phyloP scores from a whole-genome alignment of 2,329 filamentous ascomycete genomes.

The Epichloe coenophiala region DNA sequence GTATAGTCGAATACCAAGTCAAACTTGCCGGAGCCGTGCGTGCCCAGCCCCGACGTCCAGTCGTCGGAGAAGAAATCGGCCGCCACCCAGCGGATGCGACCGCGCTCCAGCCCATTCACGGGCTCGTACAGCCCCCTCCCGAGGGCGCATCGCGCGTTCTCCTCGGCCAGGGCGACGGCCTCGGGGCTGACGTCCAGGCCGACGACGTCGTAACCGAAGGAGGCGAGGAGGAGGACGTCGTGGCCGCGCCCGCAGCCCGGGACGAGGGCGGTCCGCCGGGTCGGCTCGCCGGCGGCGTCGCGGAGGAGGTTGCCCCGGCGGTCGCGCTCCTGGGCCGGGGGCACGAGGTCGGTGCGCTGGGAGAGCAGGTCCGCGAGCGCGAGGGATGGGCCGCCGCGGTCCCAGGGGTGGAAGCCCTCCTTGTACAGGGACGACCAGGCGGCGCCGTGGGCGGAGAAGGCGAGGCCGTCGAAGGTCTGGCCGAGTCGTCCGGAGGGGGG shows the following conservation, averaged over 20 bases:
- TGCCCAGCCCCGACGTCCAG: conserved; percentile 33
- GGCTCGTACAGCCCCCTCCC: conserved; percentile 29
- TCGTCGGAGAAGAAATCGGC: conserved; percentile 56
- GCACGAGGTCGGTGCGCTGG: conserved; percentile 31
- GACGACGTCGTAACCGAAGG: conserved; percentile 63
- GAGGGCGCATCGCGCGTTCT: conserved; percentile 26
- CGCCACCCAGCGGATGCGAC: conserved; percentile 39
- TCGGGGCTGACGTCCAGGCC: conserved; percentile 54
- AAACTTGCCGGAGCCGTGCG: conserved; percentile 35
- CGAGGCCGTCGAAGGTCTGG: conserved; percentile 20
- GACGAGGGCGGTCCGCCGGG: conserved; percentile 44
- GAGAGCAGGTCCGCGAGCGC: conserved; percentile 40
- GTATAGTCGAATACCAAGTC: conserved; percentile 55
- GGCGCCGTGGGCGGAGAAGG: conserved; percentile 21
- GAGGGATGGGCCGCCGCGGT: conserved; percentile 37
- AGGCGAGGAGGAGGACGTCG: conserved; percentile 63
- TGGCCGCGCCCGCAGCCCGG: conserved; percentile 75
- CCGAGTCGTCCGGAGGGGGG: conserved; percentile 2
- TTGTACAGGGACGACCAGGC: conserved; percentile 37
- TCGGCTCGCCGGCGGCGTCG: conserved; percentile 10
- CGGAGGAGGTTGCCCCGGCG: conserved; percentile 14
- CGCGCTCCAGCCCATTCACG: conserved; percentile 27
- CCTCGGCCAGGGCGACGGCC: conserved; percentile 31
- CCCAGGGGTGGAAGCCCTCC: conserved; percentile 37
- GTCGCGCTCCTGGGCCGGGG: conserved; percentile 19